Conservation (phyloP, 805 yeast species). For the Yamadazyma sp. region DNA sequence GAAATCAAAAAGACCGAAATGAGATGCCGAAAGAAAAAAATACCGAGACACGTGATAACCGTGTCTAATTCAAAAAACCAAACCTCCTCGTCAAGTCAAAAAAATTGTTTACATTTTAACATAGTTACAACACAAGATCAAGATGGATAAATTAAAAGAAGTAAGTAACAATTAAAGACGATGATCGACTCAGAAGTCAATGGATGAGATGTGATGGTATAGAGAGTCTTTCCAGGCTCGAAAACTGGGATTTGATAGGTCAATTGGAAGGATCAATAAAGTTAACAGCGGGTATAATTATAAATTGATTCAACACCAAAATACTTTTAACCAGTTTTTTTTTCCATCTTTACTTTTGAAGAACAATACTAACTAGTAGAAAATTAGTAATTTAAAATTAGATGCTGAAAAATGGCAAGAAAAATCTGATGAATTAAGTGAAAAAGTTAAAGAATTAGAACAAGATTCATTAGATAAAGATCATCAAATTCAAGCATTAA, state of each 20-base stretch:
- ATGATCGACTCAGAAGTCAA: background rate
- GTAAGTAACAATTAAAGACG: slow-evolving; percentile 33
- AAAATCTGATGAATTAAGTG: slow-evolving; percentile 83
- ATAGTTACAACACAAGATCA: no score
- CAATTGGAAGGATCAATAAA: background rate
- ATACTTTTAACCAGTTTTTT: no score
- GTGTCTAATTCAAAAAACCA: no score
- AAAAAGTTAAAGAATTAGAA: slow-evolving; percentile 82
- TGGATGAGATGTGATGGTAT: background rate
- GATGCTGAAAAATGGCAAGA: slow-evolving; percentile 98
- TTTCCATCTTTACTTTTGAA: no score
- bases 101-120: no score
- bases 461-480: slow-evolving; percentile 91
- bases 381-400: slow-evolving; percentile 81
- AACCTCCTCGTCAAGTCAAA: no score
- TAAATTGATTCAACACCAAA: no score
- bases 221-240: no score
- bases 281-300: no score
- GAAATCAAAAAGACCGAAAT: no score
- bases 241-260: background rate
- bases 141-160: slow-evolving; percentile 61
- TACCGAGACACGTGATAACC: no score
- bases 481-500: slow-evolving; percentile 88
- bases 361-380: slow-evolving; percentile 40
- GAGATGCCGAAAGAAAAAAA: no score